Evolutionary conservation across 1,139 yeast species (phyloP), one percentile per base, ranked within the genome.

Genomic region (Debaryomyces sp.): DNA sequence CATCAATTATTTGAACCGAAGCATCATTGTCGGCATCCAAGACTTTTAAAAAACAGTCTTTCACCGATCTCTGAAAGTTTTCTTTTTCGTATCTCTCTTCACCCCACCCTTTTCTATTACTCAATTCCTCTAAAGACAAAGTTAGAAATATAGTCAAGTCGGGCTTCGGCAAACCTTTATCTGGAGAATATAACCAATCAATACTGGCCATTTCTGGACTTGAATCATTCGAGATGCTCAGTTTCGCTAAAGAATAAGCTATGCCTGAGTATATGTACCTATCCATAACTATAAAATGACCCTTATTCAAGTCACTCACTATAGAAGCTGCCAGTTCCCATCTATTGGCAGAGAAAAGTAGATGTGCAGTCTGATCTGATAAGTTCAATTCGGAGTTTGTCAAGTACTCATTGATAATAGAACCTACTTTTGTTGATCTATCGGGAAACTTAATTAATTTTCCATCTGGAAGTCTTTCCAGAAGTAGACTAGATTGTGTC

Each of bases 241-340:
- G 58, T 64, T 94, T 92, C n/a, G 98, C 97, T 4, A 89, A 75
- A 0, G 96, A 86, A 62, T 92, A 95, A 4, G 97, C 97, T 13
- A 91, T 82, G 0, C 99, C 99, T 0, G 97, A 90, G 63, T 89
- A 94, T 6, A 89, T 87, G 62, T 94, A 95, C 53, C 99, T 73
- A 63, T 95, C 99, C 51, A 91, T 66, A 0, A 95, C 76, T 1
- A 94, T 79, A 45, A 77, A 75, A 6, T 64, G 62, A 0, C 97
- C 97, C 0, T 62, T 54, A 1, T 71, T 61, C 35, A 92, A 66
- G 15, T 71, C 63, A 1, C 63, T 51, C 8, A 67, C 60, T 5
- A 95, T 81, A n/a, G 67, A 64, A 1, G 73, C 66, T 5, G 77
- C 78, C 29, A 82, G 63, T 67, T 94, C 99, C 99, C 99, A 95